phyloP scores from a whole-genome alignment of 352 stramenopile species.

The Phytophthora citrophthora region DNA sequence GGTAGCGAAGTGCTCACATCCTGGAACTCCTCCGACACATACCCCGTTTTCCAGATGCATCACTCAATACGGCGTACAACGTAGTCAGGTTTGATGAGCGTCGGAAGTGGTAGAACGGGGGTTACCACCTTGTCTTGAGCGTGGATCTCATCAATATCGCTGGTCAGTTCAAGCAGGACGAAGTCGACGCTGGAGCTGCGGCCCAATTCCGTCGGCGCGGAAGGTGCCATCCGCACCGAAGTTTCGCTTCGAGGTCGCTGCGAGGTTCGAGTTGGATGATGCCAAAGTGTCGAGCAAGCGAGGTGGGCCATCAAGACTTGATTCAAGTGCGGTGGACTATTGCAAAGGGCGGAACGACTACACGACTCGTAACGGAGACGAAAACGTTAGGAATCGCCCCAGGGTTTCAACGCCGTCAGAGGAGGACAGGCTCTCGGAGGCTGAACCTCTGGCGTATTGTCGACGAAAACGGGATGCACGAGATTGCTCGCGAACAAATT shows the following conservation, averaged over 20 bases:
- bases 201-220: not conserved
- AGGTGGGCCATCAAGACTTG: not conserved
- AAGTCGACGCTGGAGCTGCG: slow-evolving; percentile 19
- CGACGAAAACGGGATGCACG: not conserved
- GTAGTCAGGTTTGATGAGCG: slow-evolving; percentile 23
- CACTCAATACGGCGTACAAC: slow-evolving; percentile 24
- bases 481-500: not conserved
- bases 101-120: slow-evolving; percentile 26
- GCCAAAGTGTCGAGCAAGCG: not conserved
- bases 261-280: too few species aligned
- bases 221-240: slow-evolving; percentile 7
- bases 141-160: slow-evolving; percentile 17
- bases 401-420: not conserved
- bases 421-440: not conserved
- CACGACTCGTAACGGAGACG: slow-evolving; percentile 1
- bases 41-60: slow-evolving; percentile 25
- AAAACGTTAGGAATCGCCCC: not conserved
- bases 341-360: too few species aligned
- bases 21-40: slow-evolving; percentile 27
- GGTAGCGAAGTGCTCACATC: slow-evolving; percentile 35
- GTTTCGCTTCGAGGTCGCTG: not conserved
- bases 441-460: too few species aligned
- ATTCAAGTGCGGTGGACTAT: not conserved
- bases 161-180: slow-evolving; percentile 28
- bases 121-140: slow-evolving; percentile 10